A percentile compares a stretch with the other conserved stretches of the same genome.
phyloP scores from a whole-genome alignment of 169 alveolate species.

The Eimeria maxima region DNA sequence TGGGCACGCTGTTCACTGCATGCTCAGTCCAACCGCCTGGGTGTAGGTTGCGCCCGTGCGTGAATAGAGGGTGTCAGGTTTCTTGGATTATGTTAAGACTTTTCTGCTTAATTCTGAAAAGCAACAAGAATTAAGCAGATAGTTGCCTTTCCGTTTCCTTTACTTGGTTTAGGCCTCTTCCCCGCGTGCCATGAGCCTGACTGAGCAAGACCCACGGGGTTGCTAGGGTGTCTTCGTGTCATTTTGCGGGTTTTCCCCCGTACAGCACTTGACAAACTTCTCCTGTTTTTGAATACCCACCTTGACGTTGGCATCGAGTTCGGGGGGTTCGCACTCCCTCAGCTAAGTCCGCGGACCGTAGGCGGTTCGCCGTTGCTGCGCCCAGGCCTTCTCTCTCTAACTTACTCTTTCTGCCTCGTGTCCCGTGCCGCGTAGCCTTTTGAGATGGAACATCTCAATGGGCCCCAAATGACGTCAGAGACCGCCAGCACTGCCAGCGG shows the following conservation, averaged over 20 bases:
- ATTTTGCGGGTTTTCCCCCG: background rate
- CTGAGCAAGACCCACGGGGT: background rate
- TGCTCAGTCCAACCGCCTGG: conserved; percentile 4
- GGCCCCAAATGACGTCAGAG: conserved; percentile 70
- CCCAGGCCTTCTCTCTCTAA: background rate
- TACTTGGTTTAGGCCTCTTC: background rate
- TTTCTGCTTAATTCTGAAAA: conserved; percentile 1
- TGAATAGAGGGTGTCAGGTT: background rate
- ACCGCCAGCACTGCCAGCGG: conserved; percentile 73
- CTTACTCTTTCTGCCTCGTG: background rate
- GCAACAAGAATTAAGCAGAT: background rate
- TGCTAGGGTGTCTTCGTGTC: background rate
- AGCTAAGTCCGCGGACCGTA: background rate
- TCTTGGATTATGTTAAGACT: background rate
- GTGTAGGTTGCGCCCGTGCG: conserved; percentile 1
- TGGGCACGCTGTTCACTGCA: too few relatives aligned
- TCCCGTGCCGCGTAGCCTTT: background rate
- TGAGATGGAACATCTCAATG: conserved; percentile 65
- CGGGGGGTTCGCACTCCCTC: background rate
- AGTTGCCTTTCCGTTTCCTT: conserved; percentile 1
- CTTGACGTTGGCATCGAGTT: conserved; percentile 10
- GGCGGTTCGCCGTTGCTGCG: conserved; percentile 19
- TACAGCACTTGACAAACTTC: conserved; percentile 2
- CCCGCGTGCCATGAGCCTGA: conserved; percentile 8
- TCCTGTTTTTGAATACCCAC: background rate